These are phyloP conservation scores for Penicillium cataractarum DNA, from an alignment of 495 filamentous ascomycete species.

Conservation along the genomic window DNA sequence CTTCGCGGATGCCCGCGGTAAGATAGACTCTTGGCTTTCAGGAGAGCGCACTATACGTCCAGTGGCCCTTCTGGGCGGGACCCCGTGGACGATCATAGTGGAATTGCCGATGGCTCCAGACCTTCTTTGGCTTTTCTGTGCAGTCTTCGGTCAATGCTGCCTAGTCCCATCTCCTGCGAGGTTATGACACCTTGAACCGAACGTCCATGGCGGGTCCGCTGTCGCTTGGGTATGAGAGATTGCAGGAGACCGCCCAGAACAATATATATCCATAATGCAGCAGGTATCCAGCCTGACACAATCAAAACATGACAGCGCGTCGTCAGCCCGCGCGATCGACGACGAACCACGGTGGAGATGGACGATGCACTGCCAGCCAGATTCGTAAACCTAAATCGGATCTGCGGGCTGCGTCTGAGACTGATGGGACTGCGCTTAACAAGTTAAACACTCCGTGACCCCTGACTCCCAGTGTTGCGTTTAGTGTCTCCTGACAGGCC, in stretches of 20 bases:
- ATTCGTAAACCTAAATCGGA: slow-evolving; percentile 19
- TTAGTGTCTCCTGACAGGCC: neutral
- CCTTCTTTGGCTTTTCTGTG: neutral
- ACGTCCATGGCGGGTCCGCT: neutral
- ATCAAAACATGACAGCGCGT: slow-evolving; percentile 22
- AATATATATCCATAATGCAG: neutral
- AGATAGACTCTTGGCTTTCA: slow-evolving; percentile 8
- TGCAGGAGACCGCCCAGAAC: slow-evolving; percentile 5
- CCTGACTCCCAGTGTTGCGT: too few species aligned
- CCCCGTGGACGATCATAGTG: slow-evolving; percentile 16
- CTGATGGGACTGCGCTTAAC: neutral
- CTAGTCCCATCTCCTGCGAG: neutral
- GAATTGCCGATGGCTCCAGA: slow-evolving; percentile 18
- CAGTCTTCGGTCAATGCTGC: neutral
- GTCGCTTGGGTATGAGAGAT: slow-evolving; percentile 9
- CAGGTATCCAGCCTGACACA: neutral
- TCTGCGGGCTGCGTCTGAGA: slow-evolving; percentile 3
- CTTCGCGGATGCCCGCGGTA: slow-evolving; percentile 11
- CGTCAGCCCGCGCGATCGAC: slow-evolving; percentile 25
- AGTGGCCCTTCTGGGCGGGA: slow-evolving; percentile 9
- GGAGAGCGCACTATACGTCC: slow-evolving; percentile 3
- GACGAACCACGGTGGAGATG: slow-evolving; percentile 26
- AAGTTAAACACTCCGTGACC: too few species aligned
- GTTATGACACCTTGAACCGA: neutral
- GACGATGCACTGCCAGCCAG: slow-evolving; percentile 6